A percentile compares a stretch with the other conserved stretches of the same genome.
Conservation (phyloP, 106 monocot species). For the Acanthochlamys bracteata region DNA sequence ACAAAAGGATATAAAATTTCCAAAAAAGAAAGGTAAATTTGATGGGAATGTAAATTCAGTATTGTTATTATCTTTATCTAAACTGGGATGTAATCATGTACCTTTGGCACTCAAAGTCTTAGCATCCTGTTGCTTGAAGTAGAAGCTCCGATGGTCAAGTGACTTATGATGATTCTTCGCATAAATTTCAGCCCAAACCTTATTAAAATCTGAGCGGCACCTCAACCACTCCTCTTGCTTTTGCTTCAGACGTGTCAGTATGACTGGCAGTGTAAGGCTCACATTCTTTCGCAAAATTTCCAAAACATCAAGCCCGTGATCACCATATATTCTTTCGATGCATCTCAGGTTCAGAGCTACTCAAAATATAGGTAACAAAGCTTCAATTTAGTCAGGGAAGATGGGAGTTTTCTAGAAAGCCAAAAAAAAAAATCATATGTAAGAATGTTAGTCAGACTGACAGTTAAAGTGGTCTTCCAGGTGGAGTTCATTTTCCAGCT, state of each 20-base stretch:
- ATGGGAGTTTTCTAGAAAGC: neutral
- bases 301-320: slow-evolving; percentile 94
- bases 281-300: slow-evolving; percentile 88
- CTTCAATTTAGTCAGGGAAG: neutral
- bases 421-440: too few relatives aligned
- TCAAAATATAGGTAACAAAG: neutral
- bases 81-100: slow-evolving; percentile 10
- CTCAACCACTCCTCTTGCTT: slow-evolving; percentile 99
- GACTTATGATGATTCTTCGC: slow-evolving; percentile 96
- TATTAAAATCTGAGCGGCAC: slow-evolving; percentile 92
- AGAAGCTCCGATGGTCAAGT: slow-evolving; percentile 97
- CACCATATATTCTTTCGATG: slow-evolving; percentile 92
- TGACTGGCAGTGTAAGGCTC: slow-evolving; percentile 68
- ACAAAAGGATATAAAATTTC: too few relatives aligned
- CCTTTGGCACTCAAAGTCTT: slow-evolving; percentile 94
- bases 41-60: too few relatives aligned
- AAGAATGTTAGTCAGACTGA: too few relatives aligned
- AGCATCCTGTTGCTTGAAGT: slow-evolving; percentile 94
- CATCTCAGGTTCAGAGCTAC: slow-evolving; percentile 86
- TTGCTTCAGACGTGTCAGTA: slow-evolving; percentile 91
- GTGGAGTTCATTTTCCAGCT: slow-evolving; percentile 49
- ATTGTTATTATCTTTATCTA: too few relatives aligned
- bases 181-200: slow-evolving; percentile 98
- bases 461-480: slow-evolving; percentile 79
- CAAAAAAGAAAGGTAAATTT: neutral